phyloP scores from a whole-genome alignment of 495 filamentous ascomycete species.

The Hypomontagnella submonticulosa region DNA sequence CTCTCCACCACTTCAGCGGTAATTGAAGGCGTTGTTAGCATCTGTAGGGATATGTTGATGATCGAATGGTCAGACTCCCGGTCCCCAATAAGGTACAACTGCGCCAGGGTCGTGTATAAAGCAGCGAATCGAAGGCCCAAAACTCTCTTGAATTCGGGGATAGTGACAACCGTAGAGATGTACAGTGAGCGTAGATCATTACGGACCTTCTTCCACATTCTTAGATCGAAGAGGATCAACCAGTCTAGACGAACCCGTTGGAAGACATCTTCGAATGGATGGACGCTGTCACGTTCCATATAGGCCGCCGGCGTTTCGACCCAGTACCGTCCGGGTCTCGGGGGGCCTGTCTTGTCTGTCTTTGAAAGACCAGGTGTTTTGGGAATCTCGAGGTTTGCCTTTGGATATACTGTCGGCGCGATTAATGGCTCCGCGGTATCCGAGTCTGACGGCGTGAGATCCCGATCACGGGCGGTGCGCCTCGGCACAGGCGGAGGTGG shows the following conservation, averaged over 20 bases:
- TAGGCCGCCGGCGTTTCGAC: conserved; percentile 78
- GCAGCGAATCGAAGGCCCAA: conserved; percentile 91
- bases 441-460: conserved; percentile 69
- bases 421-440: conserved; percentile 68
- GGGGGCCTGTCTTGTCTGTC: conserved; percentile 46
- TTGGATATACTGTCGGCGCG: conserved; percentile 63
- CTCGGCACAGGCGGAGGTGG: conserved; percentile 62
- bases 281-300: conserved; percentile 65
- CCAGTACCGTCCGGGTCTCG: conserved; percentile 81
- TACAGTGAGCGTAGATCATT: conserved; percentile 92
- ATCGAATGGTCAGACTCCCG: conserved; percentile 98
- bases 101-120: conserved; percentile 90
- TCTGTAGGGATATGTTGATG: conserved; percentile 95
- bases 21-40: conserved; percentile 95
- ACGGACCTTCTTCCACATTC: conserved; percentile 95
- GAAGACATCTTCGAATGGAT: conserved; percentile 83
- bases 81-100: conserved; percentile 96
- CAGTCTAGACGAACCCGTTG: conserved; percentile 91
- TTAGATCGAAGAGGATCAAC: conserved; percentile 94
- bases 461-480: conserved; percentile 58
- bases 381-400: conserved; percentile 66
- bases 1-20: conserved; percentile 92
- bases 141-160: conserved; percentile 96
- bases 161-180: conserved; percentile 93
- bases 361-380: conserved; percentile 61